Base-by-base conservation (phyloP, 1,284 basidiomycete species). In the Sanguinoderma infundibulare region DNA sequence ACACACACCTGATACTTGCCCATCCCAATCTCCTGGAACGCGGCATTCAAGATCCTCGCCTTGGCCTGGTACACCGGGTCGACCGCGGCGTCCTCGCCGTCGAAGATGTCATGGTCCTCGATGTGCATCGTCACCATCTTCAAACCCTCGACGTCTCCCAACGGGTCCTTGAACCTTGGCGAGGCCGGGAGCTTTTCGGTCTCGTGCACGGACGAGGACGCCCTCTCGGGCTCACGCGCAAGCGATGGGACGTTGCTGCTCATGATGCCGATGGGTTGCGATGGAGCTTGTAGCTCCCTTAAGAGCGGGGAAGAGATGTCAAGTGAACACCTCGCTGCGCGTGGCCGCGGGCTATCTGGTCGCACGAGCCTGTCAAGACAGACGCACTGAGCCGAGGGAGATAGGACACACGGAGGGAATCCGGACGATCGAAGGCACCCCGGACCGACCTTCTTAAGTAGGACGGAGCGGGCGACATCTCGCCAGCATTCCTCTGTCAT, bases 1-100 rank as follows among this genome's bases (percentile, higher is more conserved):
- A 15, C 12, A 46, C 77, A 57, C 61, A 84, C 84, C 77, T 90
- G 89, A 69, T 90, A 91, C 57, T 78, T 83, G 5, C 90, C 89
- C 84, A 90, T 89, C 5, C 89, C 89, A 46, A 91, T 87, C 55
- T 88, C 84, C 70, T 88, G 86, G 12, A 91, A 77, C 0, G 87
- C 89, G 56, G 83, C 79, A 62, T 90, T 90, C 60, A 91, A 72
- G 10, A 89, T 75, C 7, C 78, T 75, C 1, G 86, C 85, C 65
- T 90, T 90, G n/a, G 81, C 84, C 61, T 82, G 80, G 65, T 90
- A 90, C 1, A 87, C 77, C 0, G 85, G 86, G 65, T 91, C 87
- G 50, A 89, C 65, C 1, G 65, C 70, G 10, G 68, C 60, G 1
- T 79, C 72, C 30, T 77, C 78, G 12, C 82, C 81, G n/a, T 61